These are phyloP conservation scores for Gentiana dahurica DNA, from an alignment of 257 asterid genomes.

Conservation along the genomic window DNA sequence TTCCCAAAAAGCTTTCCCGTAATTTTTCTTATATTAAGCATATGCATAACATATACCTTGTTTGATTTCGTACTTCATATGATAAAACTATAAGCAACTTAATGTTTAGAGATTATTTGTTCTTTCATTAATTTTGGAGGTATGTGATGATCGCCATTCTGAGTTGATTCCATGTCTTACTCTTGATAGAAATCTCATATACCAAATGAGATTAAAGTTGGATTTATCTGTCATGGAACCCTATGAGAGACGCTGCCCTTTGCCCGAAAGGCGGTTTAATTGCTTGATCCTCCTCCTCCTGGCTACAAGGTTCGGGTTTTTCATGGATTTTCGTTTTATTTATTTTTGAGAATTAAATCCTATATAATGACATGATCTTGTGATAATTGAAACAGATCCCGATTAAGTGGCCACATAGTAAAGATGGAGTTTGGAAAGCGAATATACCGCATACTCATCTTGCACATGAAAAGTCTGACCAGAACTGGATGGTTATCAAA, in stretches of 20 bases:
- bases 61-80: neutral
- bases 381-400: constrained; percentile 37
- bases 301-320: constrained; percentile 62
- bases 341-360: neutral
- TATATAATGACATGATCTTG: constrained; percentile 5
- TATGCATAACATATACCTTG: neutral
- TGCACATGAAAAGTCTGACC: constrained; percentile 92
- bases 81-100: neutral
- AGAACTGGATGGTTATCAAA: constrained; percentile 95
- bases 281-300: constrained; percentile 93
- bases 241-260: constrained; percentile 93
- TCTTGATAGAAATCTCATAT: constrained; percentile 83
- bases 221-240: constrained; percentile 96
- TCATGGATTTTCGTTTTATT: constrained; percentile 3
- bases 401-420: constrained; percentile 89
- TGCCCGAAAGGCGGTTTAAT: constrained; percentile 85
- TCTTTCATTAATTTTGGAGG: constrained; percentile 28
- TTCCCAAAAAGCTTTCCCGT: constrained; percentile 70
- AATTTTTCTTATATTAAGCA: constrained; percentile 19
- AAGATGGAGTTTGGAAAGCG: constrained; percentile 92
- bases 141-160: constrained; percentile 95
- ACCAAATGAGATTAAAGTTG: constrained; percentile 83
- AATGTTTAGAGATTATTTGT: neutral
- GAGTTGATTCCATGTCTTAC: constrained; percentile 83
- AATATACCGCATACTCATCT: constrained; percentile 96